A percentile compares a stretch with the other conserved stretches of the same genome.
These are phyloP conservation scores for Ajuga reptans DNA, from an alignment of 305 asterid genomes.

Conservation along the genomic window DNA sequence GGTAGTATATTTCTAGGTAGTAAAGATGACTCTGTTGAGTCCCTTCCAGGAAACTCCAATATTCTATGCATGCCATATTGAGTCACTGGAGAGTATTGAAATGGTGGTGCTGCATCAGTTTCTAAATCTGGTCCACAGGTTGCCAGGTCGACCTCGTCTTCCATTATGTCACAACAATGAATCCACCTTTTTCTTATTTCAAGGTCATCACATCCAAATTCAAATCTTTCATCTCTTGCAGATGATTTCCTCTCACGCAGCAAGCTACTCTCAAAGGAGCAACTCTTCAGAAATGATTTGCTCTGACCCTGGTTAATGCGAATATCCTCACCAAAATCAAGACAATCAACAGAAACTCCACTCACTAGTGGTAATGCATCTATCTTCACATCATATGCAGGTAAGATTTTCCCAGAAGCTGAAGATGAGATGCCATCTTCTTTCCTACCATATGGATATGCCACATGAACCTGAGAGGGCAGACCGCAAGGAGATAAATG, in stretches of 20 bases:
- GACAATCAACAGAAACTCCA: conserved; percentile 27
- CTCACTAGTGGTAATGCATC: conserved; percentile 21
- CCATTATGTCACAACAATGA: conserved; percentile 31
- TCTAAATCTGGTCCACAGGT: conserved; percentile 29
- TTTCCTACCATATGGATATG: conserved; percentile 28
- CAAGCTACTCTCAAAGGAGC: conserved; percentile 38
- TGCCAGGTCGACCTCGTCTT: conserved; percentile 27
- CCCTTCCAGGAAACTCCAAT: conserved; percentile 25
- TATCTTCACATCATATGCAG: conserved; percentile 25
- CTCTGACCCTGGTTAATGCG: conserved; percentile 24
- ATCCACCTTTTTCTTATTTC: conserved; percentile 25
- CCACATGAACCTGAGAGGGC: conserved; percentile 31
- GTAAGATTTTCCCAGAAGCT: conserved; percentile 32
- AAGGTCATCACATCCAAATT: conserved; percentile 28
- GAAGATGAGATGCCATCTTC: conserved; percentile 29
- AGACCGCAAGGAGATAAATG: conserved; percentile 29
- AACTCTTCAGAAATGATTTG: conserved; percentile 43
- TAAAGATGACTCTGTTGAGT: conserved; percentile 26
- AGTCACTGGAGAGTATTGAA: conserved; percentile 34
- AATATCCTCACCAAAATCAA: conserved; percentile 29
- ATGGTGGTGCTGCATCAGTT: conserved; percentile 24
- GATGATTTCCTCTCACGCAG: conserved; percentile 30
- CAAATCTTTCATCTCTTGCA: conserved; percentile 33
- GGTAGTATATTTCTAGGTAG: conserved; percentile 25
- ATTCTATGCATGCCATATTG: conserved; percentile 27